Evolutionary conservation across 257 asterid genomes (phyloP), one percentile per base, ranked within the genome.

Genomic region (Solanum lignicaule): DNA sequence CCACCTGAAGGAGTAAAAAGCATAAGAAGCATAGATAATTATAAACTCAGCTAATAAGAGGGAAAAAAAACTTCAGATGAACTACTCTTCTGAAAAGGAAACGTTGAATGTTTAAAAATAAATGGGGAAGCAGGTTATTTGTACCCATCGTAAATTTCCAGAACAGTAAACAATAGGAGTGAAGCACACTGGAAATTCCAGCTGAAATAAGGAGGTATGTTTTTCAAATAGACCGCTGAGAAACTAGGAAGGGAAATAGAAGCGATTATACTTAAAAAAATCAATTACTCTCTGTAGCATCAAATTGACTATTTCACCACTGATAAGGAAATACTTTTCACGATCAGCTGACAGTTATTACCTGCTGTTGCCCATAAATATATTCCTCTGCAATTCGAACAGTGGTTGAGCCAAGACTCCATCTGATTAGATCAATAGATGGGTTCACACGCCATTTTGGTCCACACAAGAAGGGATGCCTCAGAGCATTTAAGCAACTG

Each of bases 391-490:
- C 90, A 86, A 97, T 97, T 69, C 99, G 97, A 91, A 96, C 97
- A 52, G 94, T 94, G 92, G 97, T 95, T 87, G 99, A 97, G 88
- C 99, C 98, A 87, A 97, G 95, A 91, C 95, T 95, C 98, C 98
- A 97, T 91, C 96, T 94, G 91, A 97, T 94, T 94, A 97, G 91
- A 91, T 94, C 96, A 95, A 93, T 93, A 12, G 97, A 94, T 38
- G 93, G 95, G 88, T 94, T 95, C 48, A 95, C 96, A 29, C 97
- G 95, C 99, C 99, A 95, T 92, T 92, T 94, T 86, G 99, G 99
- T 91, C 99, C 99, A 90, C 99, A 97, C 86, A 97, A 91, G 94
- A 96, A 95, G 75, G 99, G 99, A 89, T 95, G 99, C 92, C 98
- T 94, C 94, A 96, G 86, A 76, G 99, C 98, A 92, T 95, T 92